Evolutionary conservation across 1,284 basidiomycete species (phyloP).

Genomic region (Boletellus sp.): DNA sequence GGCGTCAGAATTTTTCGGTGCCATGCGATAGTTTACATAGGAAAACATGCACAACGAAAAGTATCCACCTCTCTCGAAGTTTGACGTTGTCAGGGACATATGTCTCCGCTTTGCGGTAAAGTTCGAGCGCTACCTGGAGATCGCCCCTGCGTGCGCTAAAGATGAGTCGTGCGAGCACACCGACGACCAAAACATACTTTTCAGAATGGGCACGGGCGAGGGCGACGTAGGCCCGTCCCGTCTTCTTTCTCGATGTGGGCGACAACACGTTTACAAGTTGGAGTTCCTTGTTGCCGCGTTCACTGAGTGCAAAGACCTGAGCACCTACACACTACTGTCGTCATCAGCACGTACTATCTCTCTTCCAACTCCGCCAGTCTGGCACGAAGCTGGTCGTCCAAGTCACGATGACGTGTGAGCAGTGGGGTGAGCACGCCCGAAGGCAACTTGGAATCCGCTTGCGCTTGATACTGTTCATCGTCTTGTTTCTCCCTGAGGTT

Average conservation of each 20-base stretch:
- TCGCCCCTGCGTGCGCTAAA: conserved; percentile 50
- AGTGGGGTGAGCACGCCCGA: conserved; percentile 59
- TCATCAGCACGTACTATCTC: conserved; percentile 53
- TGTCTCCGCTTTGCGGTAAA: conserved; percentile 70
- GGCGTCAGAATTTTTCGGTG: conserved; percentile 24
- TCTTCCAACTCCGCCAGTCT: conserved; percentile 66
- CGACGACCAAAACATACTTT: conserved; percentile 45
- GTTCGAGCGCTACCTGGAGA: conserved; percentile 65
- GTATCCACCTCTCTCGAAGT: conserved; percentile 78
- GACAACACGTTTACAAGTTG: conserved; percentile 60
- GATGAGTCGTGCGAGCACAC: not conserved
- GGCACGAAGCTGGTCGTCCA: conserved; percentile 61
- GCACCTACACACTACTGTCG: conserved; percentile 8
- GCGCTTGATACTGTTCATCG: conserved; percentile 13
- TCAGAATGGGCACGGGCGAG: conserved; percentile 73
- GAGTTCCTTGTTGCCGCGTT: conserved; percentile 55
- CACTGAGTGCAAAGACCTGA: conserved; percentile 35
- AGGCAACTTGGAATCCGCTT: conserved; percentile 37
- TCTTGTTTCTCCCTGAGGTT: conserved; percentile 21
- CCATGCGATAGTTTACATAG: conserved; percentile 44
- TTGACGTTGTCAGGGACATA: conserved; percentile 78
- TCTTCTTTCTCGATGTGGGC: conserved; percentile 70
- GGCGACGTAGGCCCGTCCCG: conserved; percentile 69
- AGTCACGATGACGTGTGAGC: conserved; percentile 57
- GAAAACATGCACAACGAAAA: conserved; percentile 56